Base-by-base conservation (phyloP, 2,329 filamentous ascomycete species). In the Apiospora rasikravindrae region DNA sequence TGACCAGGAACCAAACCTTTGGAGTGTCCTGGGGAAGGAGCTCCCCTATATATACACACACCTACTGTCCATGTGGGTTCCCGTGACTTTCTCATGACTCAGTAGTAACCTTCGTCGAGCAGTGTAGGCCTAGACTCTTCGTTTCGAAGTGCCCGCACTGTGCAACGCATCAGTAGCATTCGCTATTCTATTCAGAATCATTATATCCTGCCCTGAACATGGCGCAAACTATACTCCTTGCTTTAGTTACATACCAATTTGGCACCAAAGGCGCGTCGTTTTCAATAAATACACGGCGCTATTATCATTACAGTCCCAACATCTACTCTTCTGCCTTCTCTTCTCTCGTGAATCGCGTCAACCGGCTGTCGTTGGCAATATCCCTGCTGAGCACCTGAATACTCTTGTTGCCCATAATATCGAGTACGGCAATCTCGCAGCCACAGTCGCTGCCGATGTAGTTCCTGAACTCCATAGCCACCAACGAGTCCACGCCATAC, bases 391-490 rank as follows among this genome's bases (percentile, higher is more conserved):
- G 47, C 4, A 40, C 68, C 14, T 51, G 29, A 4, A 69, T 69
- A 16, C 68, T 69, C 47, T 69, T 69, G 19, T 57, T 57, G 19
- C 68, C 77, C 76, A 84, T 77, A 37, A 84, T 82, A 16, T 83
- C 81, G 73, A 84, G 83, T 10, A 82, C 79, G 0, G 80, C 75
- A 45, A 84, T 72, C 13, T 79, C 78, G 2, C 80, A 80, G 0
- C 78, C 77, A 70, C 82, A 80, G 11, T 79, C 79, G 61, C 80
- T 78, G 19, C 76, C 74, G 6, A 86, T 75, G 84, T 84, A 86
- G 45, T 83, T 83, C 2, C 84, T 75, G 44, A 86, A 64, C 74
- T 86, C 84, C 0, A 86, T 81, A 0, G 84, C 84, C 40, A 86
- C 80, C 0, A 86, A 79, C 0, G 82, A 84, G 75, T 85, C 83